phyloP scores from a whole-genome alignment of 306 rosid genomes.

The Medicago truncatula region DNA sequence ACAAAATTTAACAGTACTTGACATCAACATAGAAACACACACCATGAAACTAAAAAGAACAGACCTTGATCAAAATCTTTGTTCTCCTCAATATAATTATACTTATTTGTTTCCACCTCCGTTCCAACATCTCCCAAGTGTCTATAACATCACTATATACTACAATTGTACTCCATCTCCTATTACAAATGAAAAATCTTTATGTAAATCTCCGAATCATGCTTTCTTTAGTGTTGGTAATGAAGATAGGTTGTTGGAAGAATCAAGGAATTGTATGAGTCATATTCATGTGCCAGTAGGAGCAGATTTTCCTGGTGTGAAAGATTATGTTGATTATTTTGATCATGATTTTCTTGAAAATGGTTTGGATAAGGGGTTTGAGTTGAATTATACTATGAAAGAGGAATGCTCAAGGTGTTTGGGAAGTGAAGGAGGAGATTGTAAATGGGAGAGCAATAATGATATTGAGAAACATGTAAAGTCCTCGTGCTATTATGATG shows the following conservation, averaged over 20 bases:
- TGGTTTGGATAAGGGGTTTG: neutral
- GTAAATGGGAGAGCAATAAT: neutral
- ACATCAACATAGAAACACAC: rapidly evolving
- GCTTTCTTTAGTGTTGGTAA: too few species aligned
- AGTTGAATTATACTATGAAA: neutral
- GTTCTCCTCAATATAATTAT: neutral
- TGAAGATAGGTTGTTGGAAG: too few species aligned
- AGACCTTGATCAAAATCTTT: neutral
- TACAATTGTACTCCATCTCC: neutral
- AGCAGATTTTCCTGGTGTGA: neutral
- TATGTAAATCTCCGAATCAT: neutral
- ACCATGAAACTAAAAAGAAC: slow-evolving; percentile 34
- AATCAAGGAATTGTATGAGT: neutral
- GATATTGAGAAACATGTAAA: neutral
- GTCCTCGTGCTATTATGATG: neutral
- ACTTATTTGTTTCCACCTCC: neutral
- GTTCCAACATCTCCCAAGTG: neutral
- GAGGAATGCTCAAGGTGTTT: neutral
- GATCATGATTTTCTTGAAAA: neutral
- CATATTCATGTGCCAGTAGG: neutral
- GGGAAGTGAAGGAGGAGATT: neutral
- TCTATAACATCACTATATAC: slow-evolving; percentile 39
- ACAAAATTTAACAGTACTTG: slow-evolving; percentile 3
- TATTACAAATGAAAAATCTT: too few species aligned
- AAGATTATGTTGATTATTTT: neutral